phyloP scores from a whole-genome alignment of 208 protist genomes.

The Crithidia expoeki region DNA sequence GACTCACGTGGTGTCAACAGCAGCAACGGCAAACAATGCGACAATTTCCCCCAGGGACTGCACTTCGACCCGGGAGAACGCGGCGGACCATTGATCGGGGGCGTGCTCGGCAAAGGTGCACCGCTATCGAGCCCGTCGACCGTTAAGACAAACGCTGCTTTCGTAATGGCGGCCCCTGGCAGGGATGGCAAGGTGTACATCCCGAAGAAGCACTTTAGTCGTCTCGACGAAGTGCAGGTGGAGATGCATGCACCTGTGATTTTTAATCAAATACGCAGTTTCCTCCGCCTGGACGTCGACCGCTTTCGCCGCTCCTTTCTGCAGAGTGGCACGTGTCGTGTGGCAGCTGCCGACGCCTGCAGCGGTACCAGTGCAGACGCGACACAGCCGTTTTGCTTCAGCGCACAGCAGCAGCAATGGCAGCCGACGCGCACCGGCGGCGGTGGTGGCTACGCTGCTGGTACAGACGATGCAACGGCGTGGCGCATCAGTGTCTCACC shows the following conservation, averaged over 20 bases:
- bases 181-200: conserved; percentile 25
- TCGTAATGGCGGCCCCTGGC: conserved; percentile 27
- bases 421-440: conserved; percentile 15
- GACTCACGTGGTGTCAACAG: background rate
- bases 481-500: conserved; percentile 82
- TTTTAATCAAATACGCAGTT: conserved; percentile 81
- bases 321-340: background rate
- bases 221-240: conserved; percentile 74
- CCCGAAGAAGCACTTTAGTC: conserved; percentile 40
- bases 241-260: conserved; percentile 76
- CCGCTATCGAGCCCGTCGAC: conserved; percentile 6
- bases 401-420: conserved; percentile 14
- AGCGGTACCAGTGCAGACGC: background rate
- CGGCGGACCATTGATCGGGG: background rate
- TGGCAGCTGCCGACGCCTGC: background rate
- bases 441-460: background rate
- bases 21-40: conserved; percentile 9
- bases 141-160: conserved; percentile 17
- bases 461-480: conserved; percentile 36
- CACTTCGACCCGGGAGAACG: background rate
- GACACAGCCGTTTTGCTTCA: background rate
- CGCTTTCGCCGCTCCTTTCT: conserved; percentile 43
- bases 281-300: conserved; percentile 62
- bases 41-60: background rate
- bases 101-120: background rate